phyloP scores from a whole-genome alignment of 1,284 basidiomycete genomes.

The Rugosomyces carneus region DNA sequence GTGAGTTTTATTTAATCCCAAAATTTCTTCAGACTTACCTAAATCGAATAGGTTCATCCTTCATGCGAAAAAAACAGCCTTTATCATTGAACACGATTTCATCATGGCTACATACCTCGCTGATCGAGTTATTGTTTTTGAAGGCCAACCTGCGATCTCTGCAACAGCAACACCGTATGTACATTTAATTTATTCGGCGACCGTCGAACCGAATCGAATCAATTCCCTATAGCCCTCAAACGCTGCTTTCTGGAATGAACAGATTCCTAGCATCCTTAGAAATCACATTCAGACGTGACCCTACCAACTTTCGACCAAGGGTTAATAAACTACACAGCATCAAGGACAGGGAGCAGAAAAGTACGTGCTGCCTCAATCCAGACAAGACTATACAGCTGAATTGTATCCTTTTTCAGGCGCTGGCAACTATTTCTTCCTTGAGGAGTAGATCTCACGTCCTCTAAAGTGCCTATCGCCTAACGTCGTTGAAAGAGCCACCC shows the following conservation, averaged over 20 bases:
- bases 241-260: conserved; percentile 85
- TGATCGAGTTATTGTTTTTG: conserved; percentile 94
- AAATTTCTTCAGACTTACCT: not conserved
- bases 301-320: conserved; percentile 88
- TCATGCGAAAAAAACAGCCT: conserved; percentile 92
- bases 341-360: conserved; percentile 93
- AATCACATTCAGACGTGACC: conserved; percentile 95
- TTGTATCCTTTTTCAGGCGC: conserved; percentile 40
- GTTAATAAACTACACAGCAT: conserved; percentile 93
- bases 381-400: not conserved
- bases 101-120: conserved; percentile 97
- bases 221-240: conserved; percentile 60
- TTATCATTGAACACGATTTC: conserved; percentile 98
- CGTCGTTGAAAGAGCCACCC: not conserved
- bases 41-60: conserved; percentile 70
- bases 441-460: conserved; percentile 47
- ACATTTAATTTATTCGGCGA: not conserved
- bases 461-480: not conserved
- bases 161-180: conserved; percentile 83
- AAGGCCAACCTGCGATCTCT: conserved; percentile 76
- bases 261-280: conserved; percentile 88
- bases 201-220: conserved; percentile 9
- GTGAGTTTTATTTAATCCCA: conserved; percentile 29
- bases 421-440: conserved; percentile 89
- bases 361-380: conserved; percentile 30